phyloP scores from a whole-genome alignment of 768 basidiomycete species.

The Goffeauzyma gilvescens region DNA sequence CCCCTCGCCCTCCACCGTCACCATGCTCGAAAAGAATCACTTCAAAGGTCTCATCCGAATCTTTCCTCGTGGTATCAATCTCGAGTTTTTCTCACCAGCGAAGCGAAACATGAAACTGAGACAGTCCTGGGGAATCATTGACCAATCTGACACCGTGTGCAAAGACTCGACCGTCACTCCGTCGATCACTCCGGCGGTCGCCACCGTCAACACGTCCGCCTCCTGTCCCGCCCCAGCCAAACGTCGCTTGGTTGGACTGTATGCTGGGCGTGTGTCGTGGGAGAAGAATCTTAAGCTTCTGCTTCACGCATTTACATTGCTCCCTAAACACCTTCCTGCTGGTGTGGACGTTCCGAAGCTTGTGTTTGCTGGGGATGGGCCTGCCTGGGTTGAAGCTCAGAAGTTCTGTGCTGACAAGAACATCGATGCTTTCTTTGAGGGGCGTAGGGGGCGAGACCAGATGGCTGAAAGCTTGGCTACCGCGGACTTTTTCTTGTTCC shows the following conservation, averaged over 20 bases:
- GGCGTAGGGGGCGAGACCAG: slow-evolving; percentile 30
- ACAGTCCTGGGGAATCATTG: slow-evolving; percentile 26
- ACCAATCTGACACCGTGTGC: no score
- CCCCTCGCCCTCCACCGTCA: slow-evolving; percentile 32
- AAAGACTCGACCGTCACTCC: no score
- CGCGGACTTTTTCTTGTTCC: slow-evolving; percentile 36
- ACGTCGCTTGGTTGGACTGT: slow-evolving; percentile 30
- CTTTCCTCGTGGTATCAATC: slow-evolving; percentile 35
- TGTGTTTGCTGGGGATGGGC: slow-evolving; percentile 36
- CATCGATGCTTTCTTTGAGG: slow-evolving; percentile 33
- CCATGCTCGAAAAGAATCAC: slow-evolving; percentile 31
- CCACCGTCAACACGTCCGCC: slow-evolving; percentile 1
- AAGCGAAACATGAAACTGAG: slow-evolving; percentile 23
- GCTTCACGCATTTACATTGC: slow-evolving; percentile 28
- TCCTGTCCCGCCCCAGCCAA: no score
- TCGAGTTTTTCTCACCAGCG: slow-evolving; percentile 27
- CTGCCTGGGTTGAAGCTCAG: slow-evolving; percentile 30
- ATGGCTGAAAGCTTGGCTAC: slow-evolving; percentile 35
- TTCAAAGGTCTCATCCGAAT: slow-evolving; percentile 22
- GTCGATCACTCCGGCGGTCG: slow-evolving; percentile 12
- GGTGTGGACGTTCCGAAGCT: slow-evolving; percentile 21
- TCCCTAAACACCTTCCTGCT: slow-evolving; percentile 15
- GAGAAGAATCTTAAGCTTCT: slow-evolving; percentile 37
- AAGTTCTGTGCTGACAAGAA: slow-evolving; percentile 21
- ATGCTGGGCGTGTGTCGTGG: slow-evolving; percentile 34